Evolutionary conservation across 345 rosid genomes (phyloP).

Genomic region (Camelina laxa): DNA sequence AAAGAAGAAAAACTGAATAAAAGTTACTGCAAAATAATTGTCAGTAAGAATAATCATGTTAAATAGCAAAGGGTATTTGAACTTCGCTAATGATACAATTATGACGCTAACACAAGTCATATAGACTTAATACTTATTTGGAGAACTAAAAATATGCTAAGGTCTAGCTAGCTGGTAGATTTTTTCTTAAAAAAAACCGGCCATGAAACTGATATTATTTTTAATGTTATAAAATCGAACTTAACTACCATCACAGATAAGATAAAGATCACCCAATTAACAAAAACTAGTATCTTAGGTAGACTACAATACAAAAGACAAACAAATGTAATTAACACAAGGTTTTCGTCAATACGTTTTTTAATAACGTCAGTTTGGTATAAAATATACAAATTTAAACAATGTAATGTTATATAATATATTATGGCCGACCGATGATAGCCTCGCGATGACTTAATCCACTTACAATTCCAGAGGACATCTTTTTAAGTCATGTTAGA

Average conservation of each 20-base stretch:
- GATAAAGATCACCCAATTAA: not conserved
- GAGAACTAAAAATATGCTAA: no score
- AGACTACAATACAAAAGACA: not conserved
- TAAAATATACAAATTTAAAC: constrained; percentile 16
- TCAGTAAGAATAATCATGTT: no score
- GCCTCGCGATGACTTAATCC: constrained; percentile 21
- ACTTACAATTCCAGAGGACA: constrained; percentile 17
- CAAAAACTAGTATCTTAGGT: not conserved
- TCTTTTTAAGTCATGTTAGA: not conserved
- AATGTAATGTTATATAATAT: constrained; percentile 6
- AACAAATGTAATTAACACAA: not conserved
- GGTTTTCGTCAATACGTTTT: not conserved
- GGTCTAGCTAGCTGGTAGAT: no score
- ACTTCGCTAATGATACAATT: not conserved
- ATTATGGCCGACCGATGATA: constrained; percentile 36
- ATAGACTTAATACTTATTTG: no score
- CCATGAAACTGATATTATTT: not conserved
- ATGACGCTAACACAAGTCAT: no score
- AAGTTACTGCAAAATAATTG: not conserved
- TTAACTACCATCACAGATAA: not conserved
- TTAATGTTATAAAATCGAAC: not conserved
- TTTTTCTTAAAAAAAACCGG: not conserved
- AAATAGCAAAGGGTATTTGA: not conserved
- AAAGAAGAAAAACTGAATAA: not conserved
- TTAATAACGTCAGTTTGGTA: not conserved